phyloP scores from a whole-genome alignment of 345 rosid genomes.

The Crucihimalaya himalaica region DNA sequence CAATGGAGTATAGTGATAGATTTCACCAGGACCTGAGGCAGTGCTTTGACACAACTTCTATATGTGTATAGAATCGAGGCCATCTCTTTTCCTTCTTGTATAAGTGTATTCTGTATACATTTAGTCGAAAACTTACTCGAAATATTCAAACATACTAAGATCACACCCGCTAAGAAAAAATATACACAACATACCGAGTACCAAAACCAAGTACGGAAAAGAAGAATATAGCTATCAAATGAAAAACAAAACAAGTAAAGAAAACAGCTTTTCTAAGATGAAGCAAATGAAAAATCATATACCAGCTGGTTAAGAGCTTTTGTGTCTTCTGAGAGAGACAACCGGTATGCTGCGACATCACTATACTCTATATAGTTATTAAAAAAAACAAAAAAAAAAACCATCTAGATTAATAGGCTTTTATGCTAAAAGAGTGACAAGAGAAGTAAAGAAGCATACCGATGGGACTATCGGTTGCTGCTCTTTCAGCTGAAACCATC shows the following conservation, averaged over 20 bases:
- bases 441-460: slow-evolving; percentile 45
- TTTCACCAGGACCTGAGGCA: slow-evolving; percentile 76
- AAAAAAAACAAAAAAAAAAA: background rate
- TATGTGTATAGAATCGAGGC: slow-evolving; percentile 93
- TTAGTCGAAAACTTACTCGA: background rate
- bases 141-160: slow-evolving; percentile 3
- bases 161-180: background rate
- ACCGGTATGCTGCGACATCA: slow-evolving; percentile 87
- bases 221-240: slow-evolving; percentile 3
- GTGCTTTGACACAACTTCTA: slow-evolving; percentile 98
- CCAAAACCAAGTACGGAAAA: slow-evolving; percentile 44
- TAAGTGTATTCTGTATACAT: slow-evolving; percentile 71
- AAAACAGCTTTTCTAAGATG: slow-evolving; percentile 5
- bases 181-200: background rate
- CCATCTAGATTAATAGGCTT: background rate
- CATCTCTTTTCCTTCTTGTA: slow-evolving; percentile 98
- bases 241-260: slow-evolving; percentile 40
- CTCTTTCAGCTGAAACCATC: slow-evolving; percentile 80
- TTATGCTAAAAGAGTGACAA: background rate
- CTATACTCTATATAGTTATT: slow-evolving; percentile 64
- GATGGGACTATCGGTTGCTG: slow-evolving; percentile 82
- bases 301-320: slow-evolving; percentile 99
- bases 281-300: slow-evolving; percentile 24
- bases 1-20: background rate
- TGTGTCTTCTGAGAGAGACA: slow-evolving; percentile 96